Conservation (phyloP, 345 rosid genomes). For the Gossypium sturtianum region DNA sequence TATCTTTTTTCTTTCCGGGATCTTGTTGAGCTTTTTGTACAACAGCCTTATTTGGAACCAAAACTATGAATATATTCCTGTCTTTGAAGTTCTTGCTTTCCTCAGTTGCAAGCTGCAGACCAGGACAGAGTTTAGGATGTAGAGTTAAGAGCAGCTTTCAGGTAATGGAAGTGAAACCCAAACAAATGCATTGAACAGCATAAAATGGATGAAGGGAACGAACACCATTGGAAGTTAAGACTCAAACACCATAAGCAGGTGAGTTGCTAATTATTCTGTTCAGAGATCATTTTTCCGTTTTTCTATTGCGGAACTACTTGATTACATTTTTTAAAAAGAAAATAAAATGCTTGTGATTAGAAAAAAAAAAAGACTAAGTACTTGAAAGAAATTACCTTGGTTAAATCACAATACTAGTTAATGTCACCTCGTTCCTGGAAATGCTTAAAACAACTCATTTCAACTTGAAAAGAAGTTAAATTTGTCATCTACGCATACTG, state of each 20-base stretch:
- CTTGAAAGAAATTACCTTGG: background rate
- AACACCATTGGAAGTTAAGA: background rate
- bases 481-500: background rate
- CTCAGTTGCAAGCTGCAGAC: constrained; percentile 76
- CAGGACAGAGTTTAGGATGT: background rate
- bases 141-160: background rate
- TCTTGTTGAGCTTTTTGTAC: constrained; percentile 69
- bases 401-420: background rate
- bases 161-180: background rate
- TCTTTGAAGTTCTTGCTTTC: constrained; percentile 79
- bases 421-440: background rate
- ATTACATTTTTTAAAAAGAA: background rate
- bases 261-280: background rate
- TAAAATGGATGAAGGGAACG: background rate
- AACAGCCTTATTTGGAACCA: constrained; percentile 79
- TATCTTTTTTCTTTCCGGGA: constrained; percentile 59
- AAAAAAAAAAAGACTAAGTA: background rate
- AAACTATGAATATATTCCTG: constrained; percentile 61
- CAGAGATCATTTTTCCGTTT: background rate
- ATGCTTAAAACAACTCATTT: background rate
- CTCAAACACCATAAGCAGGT: background rate
- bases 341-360: background rate
- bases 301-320: background rate
- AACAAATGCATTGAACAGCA: background rate
- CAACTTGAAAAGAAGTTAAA: background rate